Conservation (phyloP, 139 green algal genomes). For the Tetradesmus obliquus region DNA sequence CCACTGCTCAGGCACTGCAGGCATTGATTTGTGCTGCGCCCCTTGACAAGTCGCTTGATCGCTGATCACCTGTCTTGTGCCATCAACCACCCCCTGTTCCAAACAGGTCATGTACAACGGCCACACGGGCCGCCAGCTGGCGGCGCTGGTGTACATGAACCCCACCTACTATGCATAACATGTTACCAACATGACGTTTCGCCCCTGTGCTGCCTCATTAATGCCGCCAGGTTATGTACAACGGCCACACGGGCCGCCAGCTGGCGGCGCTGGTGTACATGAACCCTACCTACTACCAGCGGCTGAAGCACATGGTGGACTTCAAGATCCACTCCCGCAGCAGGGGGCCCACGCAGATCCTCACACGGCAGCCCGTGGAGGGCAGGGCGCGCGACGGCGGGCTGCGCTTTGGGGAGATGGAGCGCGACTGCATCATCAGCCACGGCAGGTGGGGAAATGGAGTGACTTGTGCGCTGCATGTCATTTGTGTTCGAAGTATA, state of each 20-base stretch:
- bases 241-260: slow-evolving; percentile 90
- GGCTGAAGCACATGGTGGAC: slow-evolving; percentile 99
- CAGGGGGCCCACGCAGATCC: slow-evolving; percentile 91
- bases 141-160: slow-evolving; percentile 92
- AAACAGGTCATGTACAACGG: slow-evolving; percentile 93
- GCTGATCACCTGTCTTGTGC: too few species aligned
- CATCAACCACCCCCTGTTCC: slow-evolving; percentile 61
- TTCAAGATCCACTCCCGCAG: slow-evolving; percentile 97
- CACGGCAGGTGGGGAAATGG: slow-evolving; percentile 72
- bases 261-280: slow-evolving; percentile 90
- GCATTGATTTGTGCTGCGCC: too few species aligned
- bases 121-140: slow-evolving; percentile 82
- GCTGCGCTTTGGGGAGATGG: slow-evolving; percentile 99
- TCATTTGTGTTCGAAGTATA: too few species aligned
- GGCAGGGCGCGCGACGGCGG: slow-evolving; percentile 95
- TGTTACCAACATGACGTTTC: too few species aligned
- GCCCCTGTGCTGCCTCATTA: background rate
- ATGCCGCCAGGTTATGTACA: slow-evolving; percentile 97
- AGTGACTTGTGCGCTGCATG: background rate
- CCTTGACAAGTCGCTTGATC: too few species aligned
- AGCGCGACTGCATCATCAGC: slow-evolving; percentile 98
- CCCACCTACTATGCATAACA: too few species aligned
- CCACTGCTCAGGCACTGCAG: too few species aligned
- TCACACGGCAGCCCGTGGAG: slow-evolving; percentile 98
- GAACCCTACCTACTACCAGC: slow-evolving; percentile 99